Evolutionary conservation across 2,329 filamentous ascomycete genomes (phyloP).

Genomic region (Colletotrichum lini): DNA sequence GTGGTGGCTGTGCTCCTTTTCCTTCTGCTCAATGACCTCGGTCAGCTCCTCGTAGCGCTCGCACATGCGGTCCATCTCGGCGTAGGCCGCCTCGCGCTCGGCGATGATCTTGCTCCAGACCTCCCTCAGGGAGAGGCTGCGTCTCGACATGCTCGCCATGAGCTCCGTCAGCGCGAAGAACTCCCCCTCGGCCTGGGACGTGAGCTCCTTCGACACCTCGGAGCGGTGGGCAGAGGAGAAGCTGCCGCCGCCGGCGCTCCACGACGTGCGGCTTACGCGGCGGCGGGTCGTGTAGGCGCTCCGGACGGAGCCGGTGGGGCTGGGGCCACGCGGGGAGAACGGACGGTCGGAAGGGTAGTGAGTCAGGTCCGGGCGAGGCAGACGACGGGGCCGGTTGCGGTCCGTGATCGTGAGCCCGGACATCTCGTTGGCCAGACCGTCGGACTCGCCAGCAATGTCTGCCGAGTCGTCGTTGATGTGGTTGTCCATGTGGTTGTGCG

Average conservation of each 20-base stretch:
- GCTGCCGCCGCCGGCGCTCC: neutral
- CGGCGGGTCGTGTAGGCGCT: slow-evolving; percentile 10
- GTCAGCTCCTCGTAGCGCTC: slow-evolving; percentile 30
- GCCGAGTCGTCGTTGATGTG: neutral
- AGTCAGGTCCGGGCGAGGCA: neutral
- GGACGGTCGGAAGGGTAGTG: neutral
- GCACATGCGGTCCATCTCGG: slow-evolving; percentile 32
- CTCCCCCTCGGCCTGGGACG: slow-evolving; percentile 31
- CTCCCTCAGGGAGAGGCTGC: slow-evolving; percentile 23
- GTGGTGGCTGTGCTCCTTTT: slow-evolving; percentile 29
- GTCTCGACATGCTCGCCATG: slow-evolving; percentile 35
- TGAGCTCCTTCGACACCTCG: slow-evolving; percentile 38
- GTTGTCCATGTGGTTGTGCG: neutral
- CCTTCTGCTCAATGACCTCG: slow-evolving; percentile 30
- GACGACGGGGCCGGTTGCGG: neutral
- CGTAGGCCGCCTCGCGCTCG: slow-evolving; percentile 31
- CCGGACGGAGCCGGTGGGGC: slow-evolving; percentile 26
- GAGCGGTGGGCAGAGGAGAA: slow-evolving; percentile 12
- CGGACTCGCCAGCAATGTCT: neutral
- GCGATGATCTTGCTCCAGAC: slow-evolving; percentile 38
- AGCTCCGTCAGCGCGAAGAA: slow-evolving; percentile 35
- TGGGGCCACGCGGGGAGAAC: slow-evolving; percentile 13
- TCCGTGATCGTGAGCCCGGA: slow-evolving; percentile 4
- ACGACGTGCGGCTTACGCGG: slow-evolving; percentile 25
- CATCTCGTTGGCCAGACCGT: neutral